These are phyloP conservation scores for Microcyclospora pomicola DNA, from an alignment of 2,329 filamentous ascomycete species.

Conservation along the genomic window DNA sequence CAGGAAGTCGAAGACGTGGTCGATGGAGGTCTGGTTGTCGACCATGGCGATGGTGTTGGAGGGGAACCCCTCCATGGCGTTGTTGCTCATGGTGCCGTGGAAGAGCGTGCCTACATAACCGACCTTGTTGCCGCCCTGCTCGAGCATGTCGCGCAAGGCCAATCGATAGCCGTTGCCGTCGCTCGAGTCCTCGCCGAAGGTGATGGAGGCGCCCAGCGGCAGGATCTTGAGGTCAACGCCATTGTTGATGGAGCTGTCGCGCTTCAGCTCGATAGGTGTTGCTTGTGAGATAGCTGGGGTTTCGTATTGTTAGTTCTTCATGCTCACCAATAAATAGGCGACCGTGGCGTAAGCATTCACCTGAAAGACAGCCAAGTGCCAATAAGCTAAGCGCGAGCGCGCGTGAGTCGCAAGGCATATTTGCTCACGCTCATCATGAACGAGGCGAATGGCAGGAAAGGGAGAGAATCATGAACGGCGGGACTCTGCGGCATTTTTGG, in stretches of 20 bases:
- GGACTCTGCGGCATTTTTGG: too few relatives aligned
- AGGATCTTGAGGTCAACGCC: conserved; percentile 13
- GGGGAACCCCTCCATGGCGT: conserved; percentile 2
- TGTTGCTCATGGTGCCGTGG: conserved; percentile 5
- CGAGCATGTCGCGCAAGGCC: conserved; percentile 2
- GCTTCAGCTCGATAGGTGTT: too few relatives aligned
- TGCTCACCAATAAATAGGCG: too few relatives aligned
- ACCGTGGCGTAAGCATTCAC: too few relatives aligned
- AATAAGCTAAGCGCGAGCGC: too few relatives aligned
- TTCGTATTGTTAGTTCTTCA: too few relatives aligned
- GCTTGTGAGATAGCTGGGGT: too few relatives aligned
- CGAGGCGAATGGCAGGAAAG: too few relatives aligned
- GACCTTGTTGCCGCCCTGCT: conserved; percentile 1
- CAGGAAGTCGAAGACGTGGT: conserved; percentile 1
- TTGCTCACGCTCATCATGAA: too few relatives aligned
- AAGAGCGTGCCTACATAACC: conserved; percentile 4
- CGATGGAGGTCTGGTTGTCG: conserved; percentile 2
- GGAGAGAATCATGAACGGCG: too few relatives aligned
- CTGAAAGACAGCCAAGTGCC: too few relatives aligned
- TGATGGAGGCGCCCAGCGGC: conserved; percentile 29
- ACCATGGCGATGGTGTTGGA: conserved; percentile 1
- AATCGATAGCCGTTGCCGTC: conserved; percentile 7
- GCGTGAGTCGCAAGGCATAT: too few relatives aligned
- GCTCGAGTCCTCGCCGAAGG: conserved; percentile 18
- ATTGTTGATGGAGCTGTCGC: neutral